Base-by-base conservation (phyloP, 805 yeast genomes). In the Ogataea salicorniae region DNA sequence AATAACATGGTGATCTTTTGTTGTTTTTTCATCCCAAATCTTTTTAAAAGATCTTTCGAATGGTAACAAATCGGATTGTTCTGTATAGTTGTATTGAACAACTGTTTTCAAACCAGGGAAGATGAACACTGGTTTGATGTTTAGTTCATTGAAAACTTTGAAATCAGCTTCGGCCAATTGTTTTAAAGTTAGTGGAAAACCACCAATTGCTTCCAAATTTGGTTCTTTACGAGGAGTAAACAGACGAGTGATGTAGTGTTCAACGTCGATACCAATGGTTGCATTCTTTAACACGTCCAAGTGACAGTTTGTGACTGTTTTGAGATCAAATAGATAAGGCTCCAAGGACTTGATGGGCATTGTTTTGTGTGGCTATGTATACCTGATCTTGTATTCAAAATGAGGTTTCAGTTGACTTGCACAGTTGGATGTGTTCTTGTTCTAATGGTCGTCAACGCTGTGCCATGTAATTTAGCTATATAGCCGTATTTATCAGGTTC, bases 231-330 rank as follows among this genome's bases (percentile, higher is more conserved):
- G 81, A 54, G 71, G 71, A 5, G 83, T 71, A 50, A 85, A 66
- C 39, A 85, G 71, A 45, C 87, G 68, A 23, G 85, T 71, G 36
- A 88, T 65, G 59, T 88, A 90, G 61, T 88, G 90, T 54, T 80
- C 86, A 14, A 83, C 94, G 62, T 90, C 96, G 40, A 89, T 85
- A 47, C 96, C 96, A 44, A 89, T 69, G 15, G 83, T 77, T 26
- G 91, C 77, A 58, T 82, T 81, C 47, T 73, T 77, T 48, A 89
- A 70, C 4, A 80, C 68, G 35, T 84, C 85, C 56, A 88, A 71
- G 14, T 92, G 82, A 34, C 56, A 50, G 17, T 81, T 72, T 43
- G 75, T 72, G 42, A 81, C 82, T 40, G 84, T 67, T 49, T 82
- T 77, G 50, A 84, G 76, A 54, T 88, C 95, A 56, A 80, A 80